Conservation (phyloP, 768 basidiomycete species). For the Antrodiella citrinella region DNA sequence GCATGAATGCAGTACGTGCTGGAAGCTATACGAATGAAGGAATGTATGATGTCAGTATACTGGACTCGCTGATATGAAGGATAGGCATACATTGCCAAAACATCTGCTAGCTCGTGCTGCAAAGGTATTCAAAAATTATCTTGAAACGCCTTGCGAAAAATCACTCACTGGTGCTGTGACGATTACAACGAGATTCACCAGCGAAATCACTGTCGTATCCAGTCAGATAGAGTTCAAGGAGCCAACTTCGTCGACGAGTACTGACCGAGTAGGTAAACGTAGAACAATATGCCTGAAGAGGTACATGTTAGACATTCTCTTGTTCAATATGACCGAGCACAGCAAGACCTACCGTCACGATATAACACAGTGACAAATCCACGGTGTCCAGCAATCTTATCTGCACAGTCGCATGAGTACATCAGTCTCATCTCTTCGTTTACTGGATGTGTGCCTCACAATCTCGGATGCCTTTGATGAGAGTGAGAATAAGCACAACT, state of each 20-base stretch:
- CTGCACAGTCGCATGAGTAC: not conserved
- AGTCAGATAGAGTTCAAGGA: not conserved
- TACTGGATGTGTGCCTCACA: not conserved
- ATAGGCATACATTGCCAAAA: constrained; percentile 1
- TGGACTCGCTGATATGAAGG: not conserved
- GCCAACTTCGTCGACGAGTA: not conserved
- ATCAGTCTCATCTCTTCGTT: no score
- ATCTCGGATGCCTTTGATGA: constrained; percentile 4
- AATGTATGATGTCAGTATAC: not conserved
- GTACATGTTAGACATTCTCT: no score
- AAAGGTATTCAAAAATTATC: not conserved
- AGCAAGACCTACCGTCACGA: constrained; percentile 4
- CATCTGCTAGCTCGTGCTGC: not conserved
- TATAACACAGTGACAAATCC: not conserved
- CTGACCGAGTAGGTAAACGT: constrained; percentile 1
- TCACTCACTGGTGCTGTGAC: constrained; percentile 3
- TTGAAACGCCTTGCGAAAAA: not conserved
- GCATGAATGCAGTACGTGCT: constrained; percentile 1
- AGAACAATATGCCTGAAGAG: constrained; percentile 3
- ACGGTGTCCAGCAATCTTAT: not conserved
- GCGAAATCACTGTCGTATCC: not conserved
- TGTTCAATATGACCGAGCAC: no score
- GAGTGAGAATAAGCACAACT: constrained; percentile 2
- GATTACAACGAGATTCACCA: constrained; percentile 1
- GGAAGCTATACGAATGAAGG: not conserved